Evolutionary conservation across 495 filamentous ascomycete genomes (phyloP), one percentile per base, ranked within the genome.

Genomic region (Tuber calosporum): DNA sequence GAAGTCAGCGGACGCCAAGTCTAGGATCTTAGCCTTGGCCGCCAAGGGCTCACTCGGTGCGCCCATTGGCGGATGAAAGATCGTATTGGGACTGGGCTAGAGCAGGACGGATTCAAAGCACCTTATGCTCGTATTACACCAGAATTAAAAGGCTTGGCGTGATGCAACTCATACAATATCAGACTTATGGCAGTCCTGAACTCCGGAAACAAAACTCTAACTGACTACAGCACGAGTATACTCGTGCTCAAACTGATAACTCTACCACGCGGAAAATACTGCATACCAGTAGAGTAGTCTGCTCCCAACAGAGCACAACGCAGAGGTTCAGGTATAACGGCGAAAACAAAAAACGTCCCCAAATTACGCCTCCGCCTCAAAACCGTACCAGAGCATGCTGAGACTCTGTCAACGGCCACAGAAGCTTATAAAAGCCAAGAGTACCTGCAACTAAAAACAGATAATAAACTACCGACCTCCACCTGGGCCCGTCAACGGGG

Each of bases 391-490:
- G 73, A 20, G 84, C 86, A 75, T 86, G 84, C 26, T 40, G 73
- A 41, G 86, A 88, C 80, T 91, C 87, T 0, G 93, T 96, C 82
- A 96, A 83, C n/a, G 83, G 81, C 87, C 90, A 96, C 67, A 97
- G 79, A 41, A 85, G 79, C 76, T 79, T 85, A 73, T 87, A 92
- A 83, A 93, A 99, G 1, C 85, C 84, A 43, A 88, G 81, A 0
- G 90, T 90, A 6, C 95, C 95, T 2, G 80, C 85, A 20, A 94
- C 83, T 0, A 98, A 84, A 41, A 96, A 80, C 5, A 84, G 69
- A 82, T 97, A 97, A 80, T 97, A 98, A 9, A 84, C 85, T 36
- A 92, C 83, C 19, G 71, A 78, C 41, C 58, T 77, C 76, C 76
- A 78, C 42, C 66, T 78, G 8, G 6, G 91, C 91, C 93, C 72